phyloP scores from a whole-genome alignment of 495 filamentous ascomycete species.

The Lasiosphaeria ovina region DNA sequence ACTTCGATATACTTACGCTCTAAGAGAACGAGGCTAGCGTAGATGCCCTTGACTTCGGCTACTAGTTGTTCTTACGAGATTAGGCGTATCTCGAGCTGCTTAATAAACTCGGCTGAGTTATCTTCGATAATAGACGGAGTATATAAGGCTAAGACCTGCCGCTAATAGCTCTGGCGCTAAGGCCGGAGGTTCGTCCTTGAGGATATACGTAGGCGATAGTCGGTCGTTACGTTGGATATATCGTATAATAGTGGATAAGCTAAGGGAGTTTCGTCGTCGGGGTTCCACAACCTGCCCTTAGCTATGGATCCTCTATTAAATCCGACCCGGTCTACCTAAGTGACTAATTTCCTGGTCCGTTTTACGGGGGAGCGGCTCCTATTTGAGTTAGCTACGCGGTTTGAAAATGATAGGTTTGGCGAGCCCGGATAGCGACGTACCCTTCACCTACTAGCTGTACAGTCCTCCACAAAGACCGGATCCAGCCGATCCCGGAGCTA shows the following conservation, averaged over 20 bases:
- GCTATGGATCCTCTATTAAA: constrained; percentile 31
- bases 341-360: constrained; percentile 15
- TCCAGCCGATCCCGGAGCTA: constrained; percentile 7
- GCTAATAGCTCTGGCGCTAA: constrained; percentile 8
- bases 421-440: not conserved
- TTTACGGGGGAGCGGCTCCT: constrained; percentile 24
- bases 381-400: constrained; percentile 1
- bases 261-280: constrained; percentile 25
- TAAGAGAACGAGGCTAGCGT: constrained; percentile 73
- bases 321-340: constrained; percentile 22
- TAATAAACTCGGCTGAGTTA: constrained; percentile 31
- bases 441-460: not conserved
- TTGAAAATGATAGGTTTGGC: constrained; percentile 4
- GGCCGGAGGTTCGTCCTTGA: constrained; percentile 10
- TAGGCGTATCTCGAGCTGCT: constrained; percentile 61
- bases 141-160: not conserved
- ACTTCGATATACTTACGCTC: constrained; percentile 77
- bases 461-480: constrained; percentile 5
- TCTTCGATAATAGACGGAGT: constrained; percentile 10
- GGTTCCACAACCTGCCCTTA: constrained; percentile 37
- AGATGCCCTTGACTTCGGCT: constrained; percentile 70
- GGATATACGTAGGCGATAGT: constrained; percentile 13
- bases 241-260: constrained; percentile 23
- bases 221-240: constrained; percentile 25
- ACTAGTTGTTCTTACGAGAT: constrained; percentile 76